Base-by-base conservation (phyloP, 2,329 filamentous ascomycete species). In the Fusarium burgessii region DNA sequence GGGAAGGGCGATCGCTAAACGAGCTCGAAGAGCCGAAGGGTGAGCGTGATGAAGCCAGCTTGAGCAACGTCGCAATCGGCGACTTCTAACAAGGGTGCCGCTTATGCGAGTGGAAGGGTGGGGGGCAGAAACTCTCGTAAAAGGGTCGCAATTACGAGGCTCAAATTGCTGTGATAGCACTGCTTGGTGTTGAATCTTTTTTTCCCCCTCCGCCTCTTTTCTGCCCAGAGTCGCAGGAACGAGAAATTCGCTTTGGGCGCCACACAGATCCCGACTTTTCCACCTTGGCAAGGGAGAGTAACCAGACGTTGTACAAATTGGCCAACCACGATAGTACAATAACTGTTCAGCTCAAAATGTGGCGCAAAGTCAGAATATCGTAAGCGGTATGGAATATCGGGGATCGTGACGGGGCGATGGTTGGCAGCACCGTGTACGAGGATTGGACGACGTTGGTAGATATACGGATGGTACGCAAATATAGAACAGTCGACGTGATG, bases 21-120 rank as follows among this genome's bases (percentile, higher is more conserved):
- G 86, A 87, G 79, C 81, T 82, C 81, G 88, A 88, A 66, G 88
- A 86, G 78, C 86, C 86, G 74, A 84, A 82, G 74, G 82, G 79
- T 72, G 81, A 78, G 70, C 81, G 83, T 82, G 82, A 78, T 74
- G 84, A 82, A 81, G 85, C 87, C 87, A 89, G 84, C 74, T 82
- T 86, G 80, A 61, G 58, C 23, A 65, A 73, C 61, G 75, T 75
- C 67, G 74, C 72, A 64, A 58, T 43, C 47, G 62, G 74, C 74
- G 67, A 76, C 74, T 52, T 62, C 54, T 52, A 60, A 60, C 41
- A 60, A 66, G 35, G 64, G 43, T 60, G 51, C 52, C 43, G 68
- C 56, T 69, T 68, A 54, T 65, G 63, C 38, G 33, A 56, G 38
- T 4, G 49, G 60, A 42, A 42, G 38, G 52, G 29, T 35, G 54